Evolutionary conservation across 495 filamentous ascomycete species (phyloP).

Genomic region (Chaetomium tenue): DNA sequence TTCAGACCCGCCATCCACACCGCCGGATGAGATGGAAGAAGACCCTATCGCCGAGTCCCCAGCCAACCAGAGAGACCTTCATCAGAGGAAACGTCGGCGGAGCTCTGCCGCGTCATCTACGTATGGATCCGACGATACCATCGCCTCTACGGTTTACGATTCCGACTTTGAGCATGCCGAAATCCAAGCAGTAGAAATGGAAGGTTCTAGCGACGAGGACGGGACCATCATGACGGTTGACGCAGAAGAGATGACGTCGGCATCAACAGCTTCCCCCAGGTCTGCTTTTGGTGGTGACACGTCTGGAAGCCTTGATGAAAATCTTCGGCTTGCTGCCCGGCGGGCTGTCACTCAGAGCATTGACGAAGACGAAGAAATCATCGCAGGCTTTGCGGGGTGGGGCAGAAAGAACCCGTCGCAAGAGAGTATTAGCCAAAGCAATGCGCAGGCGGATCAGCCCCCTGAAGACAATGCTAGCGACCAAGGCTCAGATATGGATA

Average conservation of each 20-base stretch:
- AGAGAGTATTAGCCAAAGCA: constrained; percentile 12
- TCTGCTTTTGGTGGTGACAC: constrained; percentile 61
- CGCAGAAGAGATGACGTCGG: constrained; percentile 65
- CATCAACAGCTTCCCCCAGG: constrained; percentile 57
- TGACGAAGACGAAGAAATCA: constrained; percentile 76
- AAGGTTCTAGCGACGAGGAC: constrained; percentile 59
- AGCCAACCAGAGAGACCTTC: constrained; percentile 64
- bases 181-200: constrained; percentile 53
- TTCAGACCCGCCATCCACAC: constrained; percentile 62
- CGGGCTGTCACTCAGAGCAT: constrained; percentile 69
- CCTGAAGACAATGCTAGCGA: constrained; percentile 24
- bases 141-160: constrained; percentile 79
- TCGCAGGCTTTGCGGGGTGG: constrained; percentile 59
- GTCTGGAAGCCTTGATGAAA: constrained; percentile 69
- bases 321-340: constrained; percentile 69
- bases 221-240: constrained; percentile 73
- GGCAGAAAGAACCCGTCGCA: constrained; percentile 36
- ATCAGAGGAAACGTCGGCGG: constrained; percentile 63
- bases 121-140: constrained; percentile 60
- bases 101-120: constrained; percentile 62
- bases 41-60: constrained; percentile 64
- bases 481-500: constrained; percentile 36
- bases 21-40: constrained; percentile 61
- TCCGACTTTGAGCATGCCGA: constrained; percentile 61
- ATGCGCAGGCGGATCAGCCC: constrained; percentile 15